These are phyloP conservation scores for Ilex asprella DNA, from an alignment of 257 asterid genomes.

Conservation along the genomic window DNA sequence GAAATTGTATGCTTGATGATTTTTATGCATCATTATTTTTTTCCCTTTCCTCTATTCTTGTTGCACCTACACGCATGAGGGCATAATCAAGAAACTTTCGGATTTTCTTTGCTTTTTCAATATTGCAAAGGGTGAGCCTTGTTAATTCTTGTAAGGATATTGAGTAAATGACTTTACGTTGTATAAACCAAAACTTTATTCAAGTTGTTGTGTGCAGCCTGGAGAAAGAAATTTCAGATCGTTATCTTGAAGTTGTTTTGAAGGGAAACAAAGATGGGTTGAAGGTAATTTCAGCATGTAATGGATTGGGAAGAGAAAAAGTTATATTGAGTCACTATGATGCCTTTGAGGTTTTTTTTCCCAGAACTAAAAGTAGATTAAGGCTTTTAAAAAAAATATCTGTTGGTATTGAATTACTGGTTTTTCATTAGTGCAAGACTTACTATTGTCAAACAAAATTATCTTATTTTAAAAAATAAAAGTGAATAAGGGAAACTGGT, in stretches of 20 bases:
- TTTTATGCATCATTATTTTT: background rate
- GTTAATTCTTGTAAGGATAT: background rate
- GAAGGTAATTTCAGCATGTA: conserved; percentile 43
- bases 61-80: background rate
- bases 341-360: too few relatives aligned
- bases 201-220: conserved; percentile 35
- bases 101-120: conserved; percentile 7
- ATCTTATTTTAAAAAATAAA: too few relatives aligned
- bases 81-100: conserved; percentile 3
- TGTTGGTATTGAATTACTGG: too few relatives aligned
- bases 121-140: background rate
- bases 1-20: background rate
- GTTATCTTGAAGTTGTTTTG: conserved; percentile 88
- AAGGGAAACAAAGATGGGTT: conserved; percentile 95
- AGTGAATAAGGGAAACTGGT: too few relatives aligned
- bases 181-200: background rate
- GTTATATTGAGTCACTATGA: too few relatives aligned
- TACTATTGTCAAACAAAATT: too few relatives aligned
- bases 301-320: too few relatives aligned
- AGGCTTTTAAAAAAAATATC: too few relatives aligned
- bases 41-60: background rate
- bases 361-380: too few relatives aligned
- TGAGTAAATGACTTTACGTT: background rate
- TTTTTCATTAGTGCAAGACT: too few relatives aligned
- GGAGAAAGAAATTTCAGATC: conserved; percentile 95